Conservation (phyloP, 1,139 yeast genomes). For the Kurtzmaniella quercitrusa region DNA sequence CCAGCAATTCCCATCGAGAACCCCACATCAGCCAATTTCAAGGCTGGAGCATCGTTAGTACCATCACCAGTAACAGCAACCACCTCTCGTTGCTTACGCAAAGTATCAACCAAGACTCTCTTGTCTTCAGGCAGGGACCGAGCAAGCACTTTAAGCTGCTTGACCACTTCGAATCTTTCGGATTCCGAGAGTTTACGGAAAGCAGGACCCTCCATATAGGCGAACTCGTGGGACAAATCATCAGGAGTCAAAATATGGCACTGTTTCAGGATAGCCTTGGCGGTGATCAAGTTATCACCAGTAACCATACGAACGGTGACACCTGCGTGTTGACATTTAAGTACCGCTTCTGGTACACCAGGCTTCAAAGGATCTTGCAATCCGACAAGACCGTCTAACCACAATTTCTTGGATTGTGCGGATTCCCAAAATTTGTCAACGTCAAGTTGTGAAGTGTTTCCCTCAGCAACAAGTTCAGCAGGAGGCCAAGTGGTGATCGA, state of each 20-base stretch:
- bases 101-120: conserved; percentile 76
- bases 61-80: conserved; percentile 99
- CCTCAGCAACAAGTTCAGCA: conserved; percentile 33
- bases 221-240: conserved; percentile 46
- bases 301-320: conserved; percentile 97
- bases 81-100: conserved; percentile 78
- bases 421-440: conserved; percentile 19
- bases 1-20: conserved; percentile 94
- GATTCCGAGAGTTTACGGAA: conserved; percentile 63
- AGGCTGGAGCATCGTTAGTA: conserved; percentile 94
- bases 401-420: conserved; percentile 22
- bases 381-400: conserved; percentile 75
- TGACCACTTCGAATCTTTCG: conserved; percentile 61
- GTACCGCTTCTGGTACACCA: conserved; percentile 88
- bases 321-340: conserved; percentile 83
- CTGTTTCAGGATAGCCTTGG: conserved; percentile 80
- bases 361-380: conserved; percentile 90
- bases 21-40: conserved; percentile 87
- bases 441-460: conserved; percentile 20
- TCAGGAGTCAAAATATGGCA: conserved; percentile 74
- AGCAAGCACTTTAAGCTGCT: conserved; percentile 78
- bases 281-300: conserved; percentile 89
- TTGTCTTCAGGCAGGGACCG: conserved; percentile 96
- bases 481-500: conserved; percentile 64
- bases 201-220: conserved; percentile 90